These are phyloP conservation scores for Medicago ruthenica DNA, from an alignment of 306 rosid genomes.

Conservation along the genomic window DNA sequence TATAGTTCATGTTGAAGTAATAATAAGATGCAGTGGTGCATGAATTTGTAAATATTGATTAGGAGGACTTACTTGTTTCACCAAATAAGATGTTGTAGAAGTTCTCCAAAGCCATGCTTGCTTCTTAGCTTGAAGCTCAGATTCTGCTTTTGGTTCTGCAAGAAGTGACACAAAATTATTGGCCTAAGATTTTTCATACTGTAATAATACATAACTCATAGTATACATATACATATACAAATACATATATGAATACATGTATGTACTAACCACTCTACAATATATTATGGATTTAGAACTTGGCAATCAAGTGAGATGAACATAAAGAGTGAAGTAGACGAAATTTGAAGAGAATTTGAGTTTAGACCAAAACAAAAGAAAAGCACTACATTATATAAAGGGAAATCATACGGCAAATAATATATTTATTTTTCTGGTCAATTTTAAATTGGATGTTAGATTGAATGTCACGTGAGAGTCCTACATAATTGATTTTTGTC, in stretches of 20 bases:
- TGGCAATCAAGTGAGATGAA: neutral
- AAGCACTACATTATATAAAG: conserved; percentile 8
- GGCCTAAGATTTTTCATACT: conserved; percentile 18
- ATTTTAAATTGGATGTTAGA: conserved; percentile 1
- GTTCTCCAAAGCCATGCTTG: conserved; percentile 57
- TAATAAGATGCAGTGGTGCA: neutral
- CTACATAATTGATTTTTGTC: conserved; percentile 30
- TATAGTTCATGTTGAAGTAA: neutral
- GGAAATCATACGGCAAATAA: neutral
- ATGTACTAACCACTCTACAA: conserved; percentile 31
- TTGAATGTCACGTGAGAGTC: conserved; percentile 33
- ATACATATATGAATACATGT: conserved; percentile 1
- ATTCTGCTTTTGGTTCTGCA: conserved; percentile 39
- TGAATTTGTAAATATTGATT: conserved; percentile 2
- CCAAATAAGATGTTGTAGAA: conserved; percentile 37
- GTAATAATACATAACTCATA: neutral
- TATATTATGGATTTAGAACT: neutral
- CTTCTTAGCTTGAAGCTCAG: conserved; percentile 42
- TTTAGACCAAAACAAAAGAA: conserved; percentile 10
- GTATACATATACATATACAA: neutral
- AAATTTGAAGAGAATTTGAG: neutral
- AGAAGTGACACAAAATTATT: conserved; percentile 23
- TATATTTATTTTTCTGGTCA: conserved; percentile 34
- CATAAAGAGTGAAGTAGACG: neutral
- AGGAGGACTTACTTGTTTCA: conserved; percentile 53